These are phyloP conservation scores for Daphne laureola DNA, from an alignment of 441 rosid genomes.

Conservation along the genomic window DNA sequence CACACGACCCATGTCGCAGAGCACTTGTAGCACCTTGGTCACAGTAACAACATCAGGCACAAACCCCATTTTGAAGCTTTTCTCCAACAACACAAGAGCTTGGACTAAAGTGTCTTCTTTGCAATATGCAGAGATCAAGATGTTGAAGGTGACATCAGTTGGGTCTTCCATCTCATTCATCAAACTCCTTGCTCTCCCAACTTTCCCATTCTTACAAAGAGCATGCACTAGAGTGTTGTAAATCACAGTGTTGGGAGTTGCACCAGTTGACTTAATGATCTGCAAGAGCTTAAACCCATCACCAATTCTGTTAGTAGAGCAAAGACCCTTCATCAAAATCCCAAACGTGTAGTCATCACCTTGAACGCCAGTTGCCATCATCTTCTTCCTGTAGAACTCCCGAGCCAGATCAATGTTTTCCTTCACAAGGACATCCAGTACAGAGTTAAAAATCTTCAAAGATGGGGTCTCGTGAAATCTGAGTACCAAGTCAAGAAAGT, in stretches of 20 bases:
- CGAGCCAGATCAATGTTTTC: constrained; percentile 80
- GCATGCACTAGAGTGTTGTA: constrained; percentile 71
- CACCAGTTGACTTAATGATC: constrained; percentile 41
- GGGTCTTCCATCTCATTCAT: constrained; percentile 67
- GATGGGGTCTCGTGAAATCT: constrained; percentile 51
- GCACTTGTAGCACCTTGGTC: constrained; percentile 59
- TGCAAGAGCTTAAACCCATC: constrained; percentile 85
- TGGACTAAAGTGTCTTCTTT: constrained; percentile 60
- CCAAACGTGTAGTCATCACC: constrained; percentile 85
- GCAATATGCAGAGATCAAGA: constrained; percentile 70
- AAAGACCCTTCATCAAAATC: constrained; percentile 88
- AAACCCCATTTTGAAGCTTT: constrained; percentile 52
- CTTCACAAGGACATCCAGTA: constrained; percentile 71
- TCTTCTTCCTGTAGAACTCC: constrained; percentile 58
- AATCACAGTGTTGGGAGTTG: constrained; percentile 50
- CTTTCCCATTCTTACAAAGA: constrained; percentile 67
- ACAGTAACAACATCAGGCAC: constrained; percentile 63
- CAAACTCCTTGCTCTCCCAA: constrained; percentile 80
- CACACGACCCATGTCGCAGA: constrained; percentile 56
- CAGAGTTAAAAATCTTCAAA: constrained; percentile 54
- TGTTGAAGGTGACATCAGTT: constrained; percentile 62
- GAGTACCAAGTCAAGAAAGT: constrained; percentile 42
- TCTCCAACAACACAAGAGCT: constrained; percentile 66
- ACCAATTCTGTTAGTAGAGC: constrained; percentile 72
- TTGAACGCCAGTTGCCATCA: constrained; percentile 55